These are phyloP conservation scores for Zygotorulaspora chibaensis DNA, from an alignment of 805 yeast species.

Conservation along the genomic window DNA sequence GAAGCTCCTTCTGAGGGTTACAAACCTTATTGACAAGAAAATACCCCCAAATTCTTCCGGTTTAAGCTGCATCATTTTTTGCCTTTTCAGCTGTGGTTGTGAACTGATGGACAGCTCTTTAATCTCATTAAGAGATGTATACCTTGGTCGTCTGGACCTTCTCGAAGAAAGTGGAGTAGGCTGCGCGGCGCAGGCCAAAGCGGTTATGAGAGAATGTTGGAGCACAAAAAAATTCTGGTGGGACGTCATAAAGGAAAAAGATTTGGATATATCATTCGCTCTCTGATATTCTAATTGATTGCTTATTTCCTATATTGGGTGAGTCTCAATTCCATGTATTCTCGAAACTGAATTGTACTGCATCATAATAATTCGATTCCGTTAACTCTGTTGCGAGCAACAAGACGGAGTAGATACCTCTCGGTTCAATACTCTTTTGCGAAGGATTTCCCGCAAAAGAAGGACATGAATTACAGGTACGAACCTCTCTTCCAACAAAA, in stretches of 20 bases:
- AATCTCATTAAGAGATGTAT: conserved; percentile 11
- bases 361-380: no score
- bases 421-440: no score
- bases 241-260: conserved; percentile 16
- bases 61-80: conserved; percentile 17
- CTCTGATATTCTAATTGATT: conserved; percentile 11
- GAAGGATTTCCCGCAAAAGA: no score
- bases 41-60: conserved; percentile 12
- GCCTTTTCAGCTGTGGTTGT: conserved; percentile 25
- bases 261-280: conserved; percentile 19
- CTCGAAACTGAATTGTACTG: no score
- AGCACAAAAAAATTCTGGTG: conserved; percentile 18
- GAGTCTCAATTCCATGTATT: no score
- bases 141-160: conserved; percentile 8
- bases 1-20: conserved; percentile 7
- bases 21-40: conserved; percentile 8
- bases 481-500: no score
- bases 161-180: conserved; percentile 15
- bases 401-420: no score
- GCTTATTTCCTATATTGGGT: neutral
- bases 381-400: no score
- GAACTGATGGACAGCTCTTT: conserved; percentile 16
- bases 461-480: no score
- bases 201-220: conserved; percentile 24
- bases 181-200: conserved; percentile 17